A percentile compares a stretch with the other conserved stretches of the same genome.
phyloP scores from a whole-genome alignment of 2,329 filamentous ascomycete species.

The Elsinoe batatas region DNA sequence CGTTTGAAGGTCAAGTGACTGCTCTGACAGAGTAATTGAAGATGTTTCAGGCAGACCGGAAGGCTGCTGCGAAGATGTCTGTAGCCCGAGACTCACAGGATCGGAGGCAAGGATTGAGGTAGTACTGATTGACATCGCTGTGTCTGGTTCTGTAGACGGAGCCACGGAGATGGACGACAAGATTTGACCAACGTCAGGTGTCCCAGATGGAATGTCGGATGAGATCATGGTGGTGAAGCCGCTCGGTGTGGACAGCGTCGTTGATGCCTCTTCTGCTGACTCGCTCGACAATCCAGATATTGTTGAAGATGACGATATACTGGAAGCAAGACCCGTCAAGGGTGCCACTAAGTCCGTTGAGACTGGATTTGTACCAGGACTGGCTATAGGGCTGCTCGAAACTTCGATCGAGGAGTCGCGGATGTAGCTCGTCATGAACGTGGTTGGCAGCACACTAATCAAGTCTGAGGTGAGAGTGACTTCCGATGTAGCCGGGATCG shows the following conservation, averaged over 20 bases:
- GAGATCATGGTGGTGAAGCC: not conserved
- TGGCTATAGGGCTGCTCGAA: not conserved
- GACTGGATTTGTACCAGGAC: not conserved
- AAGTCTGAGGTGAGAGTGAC: not conserved
- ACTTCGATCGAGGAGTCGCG: slow-evolving; percentile 1
- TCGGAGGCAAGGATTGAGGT: not conserved
- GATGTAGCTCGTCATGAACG: slow-evolving; percentile 3
- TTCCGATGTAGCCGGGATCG: not conserved
- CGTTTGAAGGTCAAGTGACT: no score
- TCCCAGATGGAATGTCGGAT: not conserved
- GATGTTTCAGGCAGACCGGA: no score
- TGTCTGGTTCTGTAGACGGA: not conserved
- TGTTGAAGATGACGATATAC: not conserved
- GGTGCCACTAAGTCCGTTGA: not conserved
- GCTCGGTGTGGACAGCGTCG: not conserved
- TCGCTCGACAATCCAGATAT: not conserved
- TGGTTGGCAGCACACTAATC: not conserved
- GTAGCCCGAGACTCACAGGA: not conserved
- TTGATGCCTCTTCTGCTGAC: not conserved
- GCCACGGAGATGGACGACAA: not conserved
- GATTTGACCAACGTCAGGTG: slow-evolving; percentile 1
- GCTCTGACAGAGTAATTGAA: no score
- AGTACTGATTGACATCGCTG: not conserved
- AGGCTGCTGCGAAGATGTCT: no score
- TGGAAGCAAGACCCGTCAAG: not conserved